Evolutionary conservation across 345 rosid genomes (phyloP).

Genomic region (Eucalyptus urophylla): DNA sequence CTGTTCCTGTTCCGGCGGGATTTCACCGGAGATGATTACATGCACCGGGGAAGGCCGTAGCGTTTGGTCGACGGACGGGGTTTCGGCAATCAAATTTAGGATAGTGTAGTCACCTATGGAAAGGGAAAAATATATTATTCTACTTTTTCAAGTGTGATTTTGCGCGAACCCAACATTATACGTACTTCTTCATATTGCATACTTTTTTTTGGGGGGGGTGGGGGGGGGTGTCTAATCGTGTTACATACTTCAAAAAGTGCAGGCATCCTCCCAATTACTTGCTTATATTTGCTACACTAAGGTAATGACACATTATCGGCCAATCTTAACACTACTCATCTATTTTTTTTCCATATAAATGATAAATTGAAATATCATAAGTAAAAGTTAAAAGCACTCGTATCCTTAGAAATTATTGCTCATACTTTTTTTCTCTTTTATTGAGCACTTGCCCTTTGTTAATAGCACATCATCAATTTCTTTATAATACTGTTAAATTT

Average conservation of each 20-base stretch:
- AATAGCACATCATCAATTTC: too few species aligned
- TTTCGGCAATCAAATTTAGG: slow-evolving; percentile 17
- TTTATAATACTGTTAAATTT: too few species aligned
- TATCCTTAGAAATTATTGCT: neutral
- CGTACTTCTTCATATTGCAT: too few species aligned
- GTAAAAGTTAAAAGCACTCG: neutral
- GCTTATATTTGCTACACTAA: neutral
- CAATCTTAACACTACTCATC: neutral
- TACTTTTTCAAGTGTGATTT: too few species aligned
- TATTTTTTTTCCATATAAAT: neutral
- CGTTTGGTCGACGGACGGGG: neutral
- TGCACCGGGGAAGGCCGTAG: slow-evolving; percentile 1
- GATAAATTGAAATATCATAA: neutral
- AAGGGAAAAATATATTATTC: too few species aligned
- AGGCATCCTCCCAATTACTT: neutral
- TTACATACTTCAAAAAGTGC: neutral
- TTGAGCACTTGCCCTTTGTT: too few species aligned
- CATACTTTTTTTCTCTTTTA: too few species aligned
- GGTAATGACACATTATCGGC: neutral
- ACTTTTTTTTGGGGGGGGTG: too few species aligned
- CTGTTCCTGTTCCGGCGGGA: neutral
- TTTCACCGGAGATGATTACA: slow-evolving; percentile 18
- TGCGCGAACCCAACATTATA: too few species aligned
- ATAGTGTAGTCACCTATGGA: neutral
- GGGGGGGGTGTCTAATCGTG: neutral